Evolutionary conservation across 495 filamentous ascomycete species (phyloP), one percentile per base, ranked within the genome.

Genomic region (Chaetomium cochliodes): DNA sequence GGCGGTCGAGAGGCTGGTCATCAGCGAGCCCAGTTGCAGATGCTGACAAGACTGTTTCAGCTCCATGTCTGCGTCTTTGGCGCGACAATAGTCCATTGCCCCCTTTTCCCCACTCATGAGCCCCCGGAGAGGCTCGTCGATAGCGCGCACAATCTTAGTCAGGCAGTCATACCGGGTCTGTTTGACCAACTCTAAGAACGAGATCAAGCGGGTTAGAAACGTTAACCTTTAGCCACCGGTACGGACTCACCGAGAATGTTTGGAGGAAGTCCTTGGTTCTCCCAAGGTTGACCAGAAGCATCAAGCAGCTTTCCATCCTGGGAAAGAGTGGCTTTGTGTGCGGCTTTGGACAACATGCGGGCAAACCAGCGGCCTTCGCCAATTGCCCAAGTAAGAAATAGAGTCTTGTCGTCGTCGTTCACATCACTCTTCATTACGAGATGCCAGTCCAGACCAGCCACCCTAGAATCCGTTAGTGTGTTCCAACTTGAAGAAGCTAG

Each of bases 361-460:
- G 54, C 16, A 23, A 73, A 69, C 55, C 61, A 63, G 26, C 63
- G 59, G 51, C 25, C 58, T 7, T 69, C 65, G 25, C 71, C 71
- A 39, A 73, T 47, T 3, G 68, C 63, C 71, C 71, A 73, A 5
- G 65, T 42, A 8, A 69, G 23, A 33, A 53, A 66, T 33, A 73
- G 54, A 0, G 62, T 56, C 61, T 71, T 68, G 13, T 73, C 69
- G 46, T 68, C 28, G 26, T 69, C 57, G 25, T 54, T 41, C 0
- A 18, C 6, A 4, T 41, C 56, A 2, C n/a, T 33, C 13, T 59
- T 46, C 63, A 62, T 67, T 39, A 60, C 39, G 22, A 64, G 41
- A 23, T 69, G 51, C 55, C 53, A 65, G 41, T 68, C 39, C 5
- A 72, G 56, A 5, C 59, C 56, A 5, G 20, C 11, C 5, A 69